A percentile compares a stretch with the other conserved stretches of the same genome.
phyloP scores from a whole-genome alignment of 2,329 filamentous ascomycete species.

The Xylaria sp. region DNA sequence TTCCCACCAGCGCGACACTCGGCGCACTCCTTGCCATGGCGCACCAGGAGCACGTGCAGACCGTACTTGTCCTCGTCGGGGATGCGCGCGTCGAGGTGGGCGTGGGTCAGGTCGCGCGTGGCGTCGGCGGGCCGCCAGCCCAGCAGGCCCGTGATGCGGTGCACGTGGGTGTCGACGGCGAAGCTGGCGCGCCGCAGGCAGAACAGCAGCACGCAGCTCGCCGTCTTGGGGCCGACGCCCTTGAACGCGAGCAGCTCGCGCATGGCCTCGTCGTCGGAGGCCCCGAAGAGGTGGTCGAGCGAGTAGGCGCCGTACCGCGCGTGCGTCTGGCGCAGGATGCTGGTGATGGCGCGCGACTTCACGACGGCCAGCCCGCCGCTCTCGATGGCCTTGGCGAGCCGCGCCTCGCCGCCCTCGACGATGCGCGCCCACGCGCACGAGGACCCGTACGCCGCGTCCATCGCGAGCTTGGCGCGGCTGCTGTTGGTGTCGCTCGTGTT shows the following conservation, averaged over 20 bases:
- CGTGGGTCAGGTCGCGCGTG: constrained; percentile 59
- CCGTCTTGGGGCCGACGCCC: constrained; percentile 66
- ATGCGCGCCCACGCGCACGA: constrained; percentile 58
- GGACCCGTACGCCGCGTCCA: constrained; percentile 58
- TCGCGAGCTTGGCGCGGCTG: constrained; percentile 66
- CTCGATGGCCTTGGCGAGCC: constrained; percentile 70
- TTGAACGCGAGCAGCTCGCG: constrained; percentile 61
- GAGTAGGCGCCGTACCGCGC: constrained; percentile 56
- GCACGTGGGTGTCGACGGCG: constrained; percentile 65
- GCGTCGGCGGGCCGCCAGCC: constrained; percentile 59
- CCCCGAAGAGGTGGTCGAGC: constrained; percentile 60
- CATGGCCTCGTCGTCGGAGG: constrained; percentile 60
- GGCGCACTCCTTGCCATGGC: constrained; percentile 58
- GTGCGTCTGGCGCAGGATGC: constrained; percentile 73
- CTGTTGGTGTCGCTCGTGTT: constrained; percentile 67
- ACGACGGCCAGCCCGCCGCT: constrained; percentile 75
- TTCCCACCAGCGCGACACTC: constrained; percentile 60
- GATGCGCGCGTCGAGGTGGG: constrained; percentile 61
- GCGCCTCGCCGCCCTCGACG: constrained; percentile 53
- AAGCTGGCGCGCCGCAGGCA: constrained; percentile 61
- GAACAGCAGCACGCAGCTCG: constrained; percentile 64
- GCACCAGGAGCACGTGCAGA: constrained; percentile 61
- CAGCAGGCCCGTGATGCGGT: constrained; percentile 60
- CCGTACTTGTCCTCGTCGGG: constrained; percentile 62
- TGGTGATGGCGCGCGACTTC: constrained; percentile 80